These are phyloP conservation scores for Candida yuanshanica DNA, from an alignment of 805 yeast species.

Conservation along the genomic window DNA sequence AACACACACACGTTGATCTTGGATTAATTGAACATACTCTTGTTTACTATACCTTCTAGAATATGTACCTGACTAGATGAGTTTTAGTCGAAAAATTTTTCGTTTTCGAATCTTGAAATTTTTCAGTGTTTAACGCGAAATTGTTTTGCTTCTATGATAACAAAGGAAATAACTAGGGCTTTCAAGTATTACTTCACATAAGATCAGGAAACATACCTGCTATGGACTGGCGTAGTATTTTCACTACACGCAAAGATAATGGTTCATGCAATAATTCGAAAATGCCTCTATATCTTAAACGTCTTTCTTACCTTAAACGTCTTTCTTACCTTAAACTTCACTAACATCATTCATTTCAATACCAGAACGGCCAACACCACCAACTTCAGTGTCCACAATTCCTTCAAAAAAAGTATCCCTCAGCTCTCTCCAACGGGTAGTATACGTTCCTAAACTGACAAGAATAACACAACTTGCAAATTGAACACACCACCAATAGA, in stretches of 20 bases:
- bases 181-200: too few species aligned
- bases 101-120: too few species aligned
- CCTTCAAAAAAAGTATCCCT: slow-evolving; percentile 88
- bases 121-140: too few species aligned
- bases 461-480: slow-evolving; percentile 58
- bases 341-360: slow-evolving; percentile 21
- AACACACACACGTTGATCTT: slow-evolving; percentile 13
- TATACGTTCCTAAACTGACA: slow-evolving; percentile 81
- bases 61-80: too few species aligned
- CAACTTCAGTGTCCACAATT: slow-evolving; percentile 55
- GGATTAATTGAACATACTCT: neutral
- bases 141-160: too few species aligned
- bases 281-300: neutral
- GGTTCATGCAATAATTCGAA: too few species aligned
- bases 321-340: neutral
- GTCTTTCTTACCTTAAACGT: neutral
- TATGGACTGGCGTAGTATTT: too few species aligned
- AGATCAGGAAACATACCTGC: too few species aligned
- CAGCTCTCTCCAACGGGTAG: slow-evolving; percentile 87
- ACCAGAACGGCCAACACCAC: slow-evolving; percentile 18
- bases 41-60: neutral
- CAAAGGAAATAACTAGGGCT: too few species aligned
- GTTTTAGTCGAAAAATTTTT: neutral
- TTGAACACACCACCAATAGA: slow-evolving; percentile 86
- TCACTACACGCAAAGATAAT: too few species aligned